phyloP scores from a whole-genome alignment of 305 asterid genomes.

The Striga hermonthica region DNA sequence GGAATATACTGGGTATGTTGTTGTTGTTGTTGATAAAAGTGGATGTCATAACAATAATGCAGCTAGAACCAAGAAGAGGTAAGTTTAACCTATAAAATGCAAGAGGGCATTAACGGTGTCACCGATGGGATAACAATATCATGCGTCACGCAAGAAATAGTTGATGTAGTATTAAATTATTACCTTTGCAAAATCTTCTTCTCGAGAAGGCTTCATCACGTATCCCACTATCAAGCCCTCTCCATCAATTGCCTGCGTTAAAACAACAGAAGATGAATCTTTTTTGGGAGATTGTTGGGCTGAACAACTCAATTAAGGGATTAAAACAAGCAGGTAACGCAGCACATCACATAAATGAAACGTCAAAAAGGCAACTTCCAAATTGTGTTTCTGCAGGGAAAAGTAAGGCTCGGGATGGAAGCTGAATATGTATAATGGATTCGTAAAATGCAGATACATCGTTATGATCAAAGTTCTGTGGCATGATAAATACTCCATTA shows the following conservation, averaged over 20 bases:
- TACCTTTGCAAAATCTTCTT: slow-evolving; percentile 93
- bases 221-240: slow-evolving; percentile 66
- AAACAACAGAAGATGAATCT: slow-evolving; percentile 27
- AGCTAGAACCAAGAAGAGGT: slow-evolving; percentile 9
- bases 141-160: slow-evolving; percentile 20
- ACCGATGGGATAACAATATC: slow-evolving; percentile 3
- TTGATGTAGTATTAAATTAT: slow-evolving; percentile 16
- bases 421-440: background rate
- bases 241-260: slow-evolving; percentile 51
- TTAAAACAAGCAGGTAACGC: slow-evolving; percentile 1
- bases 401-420: background rate
- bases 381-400: slow-evolving; percentile 9
- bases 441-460: slow-evolving; percentile 3
- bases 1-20: too few relatives aligned
- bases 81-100: background rate
- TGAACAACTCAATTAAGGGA: slow-evolving; percentile 22
- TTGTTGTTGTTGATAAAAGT: too few relatives aligned
- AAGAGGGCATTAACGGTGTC: slow-evolving; percentile 20
- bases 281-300: slow-evolving; percentile 5
- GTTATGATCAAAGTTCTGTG: too few relatives aligned
- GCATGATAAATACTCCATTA: too few relatives aligned
- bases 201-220: slow-evolving; percentile 94
- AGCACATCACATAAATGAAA: background rate
- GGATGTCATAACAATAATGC: slow-evolving; percentile 13
- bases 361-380: slow-evolving; percentile 1